A percentile compares a stretch with the other conserved stretches of the same genome.
These are phyloP conservation scores for Martiniozyma asiatica DNA, from an alignment of 1,139 yeast genomes.

Conservation along the genomic window DNA sequence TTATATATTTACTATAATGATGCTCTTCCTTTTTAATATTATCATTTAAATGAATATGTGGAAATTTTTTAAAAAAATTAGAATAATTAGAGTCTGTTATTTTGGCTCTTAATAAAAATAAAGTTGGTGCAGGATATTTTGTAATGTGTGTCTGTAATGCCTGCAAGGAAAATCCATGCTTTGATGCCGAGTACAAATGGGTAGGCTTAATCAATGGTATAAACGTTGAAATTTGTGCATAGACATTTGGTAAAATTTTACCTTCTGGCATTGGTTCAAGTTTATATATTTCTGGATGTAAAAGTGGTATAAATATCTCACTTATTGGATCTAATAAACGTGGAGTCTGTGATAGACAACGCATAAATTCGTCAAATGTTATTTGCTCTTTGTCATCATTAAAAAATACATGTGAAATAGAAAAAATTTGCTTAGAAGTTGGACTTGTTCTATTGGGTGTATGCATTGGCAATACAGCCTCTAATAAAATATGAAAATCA, in stretches of 20 bases:
- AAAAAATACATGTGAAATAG: conserved; percentile 3
- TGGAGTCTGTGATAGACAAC: conserved; percentile 11
- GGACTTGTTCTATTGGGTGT: neutral
- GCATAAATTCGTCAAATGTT: conserved; percentile 1
- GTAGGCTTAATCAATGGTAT: conserved; percentile 24
- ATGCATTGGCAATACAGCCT: conserved; percentile 7
- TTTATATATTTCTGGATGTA: conserved; percentile 11
- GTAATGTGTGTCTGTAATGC: conserved; percentile 75
- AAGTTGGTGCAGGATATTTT: conserved; percentile 85
- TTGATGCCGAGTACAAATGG: conserved; percentile 56
- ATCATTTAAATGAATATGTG: conserved; percentile 26
- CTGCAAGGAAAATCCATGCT: conserved; percentile 75
- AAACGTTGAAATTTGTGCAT: conserved; percentile 31
- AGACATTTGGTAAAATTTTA: conserved; percentile 28
- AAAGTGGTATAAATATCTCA: conserved; percentile 26
- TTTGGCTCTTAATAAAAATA: conserved; percentile 58
- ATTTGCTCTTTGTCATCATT: neutral
- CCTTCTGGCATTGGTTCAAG: conserved; percentile 1
- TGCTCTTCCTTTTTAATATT: conserved; percentile 1
- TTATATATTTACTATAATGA: too few relatives aligned
- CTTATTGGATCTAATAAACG: conserved; percentile 29
- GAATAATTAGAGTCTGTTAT: conserved; percentile 35
- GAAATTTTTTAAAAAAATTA: conserved; percentile 40
- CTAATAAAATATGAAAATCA: neutral
- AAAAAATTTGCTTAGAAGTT: conserved; percentile 1